Evolutionary conservation across 2,329 filamentous ascomycete genomes (phyloP).

Genomic region (Coccinonectria pachysandricola): DNA sequence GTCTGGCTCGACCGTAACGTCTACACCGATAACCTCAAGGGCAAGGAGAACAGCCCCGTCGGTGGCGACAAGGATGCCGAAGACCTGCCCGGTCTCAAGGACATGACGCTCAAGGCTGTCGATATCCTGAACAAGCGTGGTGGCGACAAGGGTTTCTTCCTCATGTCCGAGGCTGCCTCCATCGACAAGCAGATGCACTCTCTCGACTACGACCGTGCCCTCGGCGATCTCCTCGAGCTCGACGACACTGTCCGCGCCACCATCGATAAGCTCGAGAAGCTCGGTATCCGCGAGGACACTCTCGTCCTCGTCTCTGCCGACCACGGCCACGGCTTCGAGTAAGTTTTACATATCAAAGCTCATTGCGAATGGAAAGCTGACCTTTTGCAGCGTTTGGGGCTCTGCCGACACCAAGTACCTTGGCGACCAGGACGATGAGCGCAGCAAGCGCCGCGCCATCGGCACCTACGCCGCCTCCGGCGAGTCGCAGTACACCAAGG

Average conservation of each 20-base stretch:
- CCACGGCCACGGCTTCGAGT: slow-evolving; percentile 80
- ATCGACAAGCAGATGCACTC: slow-evolving; percentile 88
- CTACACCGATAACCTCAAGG: slow-evolving; percentile 59
- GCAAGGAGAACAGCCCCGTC: slow-evolving; percentile 56
- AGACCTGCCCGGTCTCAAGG: slow-evolving; percentile 74
- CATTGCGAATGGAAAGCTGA: no score
- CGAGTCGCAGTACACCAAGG: slow-evolving; percentile 61
- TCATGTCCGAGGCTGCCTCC: slow-evolving; percentile 78
- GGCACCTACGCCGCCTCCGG: slow-evolving; percentile 66
- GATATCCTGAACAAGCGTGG: slow-evolving; percentile 62
- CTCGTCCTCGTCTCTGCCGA: slow-evolving; percentile 76
- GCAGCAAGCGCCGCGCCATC: slow-evolving; percentile 64
- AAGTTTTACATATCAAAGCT: no score
- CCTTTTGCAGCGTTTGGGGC: slow-evolving; percentile 52
- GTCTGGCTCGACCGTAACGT: slow-evolving; percentile 84
- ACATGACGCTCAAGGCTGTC: slow-evolving; percentile 82
- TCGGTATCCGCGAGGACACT: slow-evolving; percentile 62
- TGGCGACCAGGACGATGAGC: slow-evolving; percentile 50
- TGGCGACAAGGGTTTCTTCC: slow-evolving; percentile 66
- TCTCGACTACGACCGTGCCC: slow-evolving; percentile 75
- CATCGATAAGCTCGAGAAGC: slow-evolving; percentile 54
- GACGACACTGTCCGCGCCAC: slow-evolving; percentile 75
- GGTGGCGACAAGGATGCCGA: slow-evolving; percentile 53
- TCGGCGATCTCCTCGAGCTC: slow-evolving; percentile 75
- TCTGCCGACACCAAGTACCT: slow-evolving; percentile 73